phyloP scores from a whole-genome alignment of 2,329 filamentous ascomycete species.

The Bipolaris zeicola region DNA sequence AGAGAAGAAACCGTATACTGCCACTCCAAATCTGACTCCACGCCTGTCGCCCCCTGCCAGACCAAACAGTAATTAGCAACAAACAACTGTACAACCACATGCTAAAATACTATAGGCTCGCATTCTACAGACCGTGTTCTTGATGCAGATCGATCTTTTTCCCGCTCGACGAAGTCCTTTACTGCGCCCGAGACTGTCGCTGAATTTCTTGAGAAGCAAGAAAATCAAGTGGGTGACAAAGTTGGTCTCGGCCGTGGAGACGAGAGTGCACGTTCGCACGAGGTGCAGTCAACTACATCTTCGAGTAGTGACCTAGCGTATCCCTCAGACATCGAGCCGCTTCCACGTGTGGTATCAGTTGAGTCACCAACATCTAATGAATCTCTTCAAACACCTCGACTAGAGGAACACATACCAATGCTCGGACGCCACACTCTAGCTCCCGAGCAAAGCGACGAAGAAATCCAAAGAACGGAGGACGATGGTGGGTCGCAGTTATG shows the following conservation, averaged over 20 bases:
- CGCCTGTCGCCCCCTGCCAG: background rate
- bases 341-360: background rate
- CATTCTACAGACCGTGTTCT: background rate
- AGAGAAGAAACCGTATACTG: conserved; percentile 23
- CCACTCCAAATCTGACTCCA: background rate
- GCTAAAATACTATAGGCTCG: conserved; percentile 11
- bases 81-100: background rate
- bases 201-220: conserved; percentile 11
- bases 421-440: conserved; percentile 11
- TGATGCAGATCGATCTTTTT: conserved; percentile 3
- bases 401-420: conserved; percentile 6
- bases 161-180: conserved; percentile 7
- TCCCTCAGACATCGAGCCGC: background rate
- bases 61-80: conserved; percentile 8
- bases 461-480: background rate
- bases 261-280: background rate
- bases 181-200: conserved; percentile 11
- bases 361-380: conserved; percentile 11
- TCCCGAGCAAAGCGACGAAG: background rate
- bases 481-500: conserved; percentile 13
- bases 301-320: background rate
- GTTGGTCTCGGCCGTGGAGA: background rate
- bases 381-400: background rate
- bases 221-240: conserved; percentile 1
- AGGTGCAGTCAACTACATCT: background rate